Evolutionary conservation across 139 green algal genomes (phyloP).

Genomic region (Chloropicon primus): DNA sequence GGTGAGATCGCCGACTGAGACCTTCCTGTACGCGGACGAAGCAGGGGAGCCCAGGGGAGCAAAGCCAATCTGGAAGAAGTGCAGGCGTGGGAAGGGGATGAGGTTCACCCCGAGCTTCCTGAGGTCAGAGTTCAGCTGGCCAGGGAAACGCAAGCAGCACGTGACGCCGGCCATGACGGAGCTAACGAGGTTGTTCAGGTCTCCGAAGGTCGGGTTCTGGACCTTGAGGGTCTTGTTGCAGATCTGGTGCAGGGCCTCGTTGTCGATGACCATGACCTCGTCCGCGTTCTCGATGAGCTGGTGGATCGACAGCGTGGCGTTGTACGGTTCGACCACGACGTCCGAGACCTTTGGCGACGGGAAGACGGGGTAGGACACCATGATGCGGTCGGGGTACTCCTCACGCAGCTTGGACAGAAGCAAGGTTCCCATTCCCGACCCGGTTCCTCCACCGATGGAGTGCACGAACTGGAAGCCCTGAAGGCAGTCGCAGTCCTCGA

Average conservation of each 20-base stretch:
- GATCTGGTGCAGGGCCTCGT: not conserved
- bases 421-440: not conserved
- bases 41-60: conserved; percentile 44
- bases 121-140: not conserved
- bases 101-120: not conserved
- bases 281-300: not conserved
- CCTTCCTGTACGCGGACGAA: conserved; percentile 85
- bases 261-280: not conserved
- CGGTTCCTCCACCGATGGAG: not conserved
- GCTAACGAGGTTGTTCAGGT: not conserved
- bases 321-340: not conserved
- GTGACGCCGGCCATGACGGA: not conserved
- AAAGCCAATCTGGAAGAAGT: not conserved
- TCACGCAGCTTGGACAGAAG: not conserved
- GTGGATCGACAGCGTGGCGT: not conserved
- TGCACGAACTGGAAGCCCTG: not conserved
- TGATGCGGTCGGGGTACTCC: not conserved
- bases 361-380: not conserved
- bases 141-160: not conserved
- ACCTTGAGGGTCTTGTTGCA: not conserved
- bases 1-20: not conserved
- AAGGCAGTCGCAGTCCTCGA: not conserved
- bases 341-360: not conserved
- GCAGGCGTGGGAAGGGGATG: not conserved
- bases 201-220: not conserved